These are phyloP conservation scores for Malassezia sympodialis DNA, from an alignment of 1,284 basidiomycete genomes.

Conservation along the genomic window DNA sequence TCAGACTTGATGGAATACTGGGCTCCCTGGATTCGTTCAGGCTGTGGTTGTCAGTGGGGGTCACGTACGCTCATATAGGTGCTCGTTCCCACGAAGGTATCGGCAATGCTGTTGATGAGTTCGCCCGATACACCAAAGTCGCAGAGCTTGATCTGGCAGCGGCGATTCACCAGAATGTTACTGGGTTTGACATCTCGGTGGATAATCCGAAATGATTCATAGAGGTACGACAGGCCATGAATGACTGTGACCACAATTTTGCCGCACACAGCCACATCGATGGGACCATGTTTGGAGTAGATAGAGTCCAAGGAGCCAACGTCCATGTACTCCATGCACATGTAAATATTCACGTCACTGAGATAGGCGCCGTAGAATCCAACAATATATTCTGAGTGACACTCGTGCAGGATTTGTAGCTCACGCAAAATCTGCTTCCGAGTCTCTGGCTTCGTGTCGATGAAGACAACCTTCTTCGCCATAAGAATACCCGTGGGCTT, in stretches of 20 bases:
- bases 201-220: constrained; percentile 97
- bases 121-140: constrained; percentile 98
- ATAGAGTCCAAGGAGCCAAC: constrained; percentile 67
- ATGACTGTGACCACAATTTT: constrained; percentile 86
- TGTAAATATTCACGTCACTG: constrained; percentile 91
- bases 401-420: constrained; percentile 96
- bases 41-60: constrained; percentile 54
- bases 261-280: constrained; percentile 77
- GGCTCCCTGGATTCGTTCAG: constrained; percentile 94
- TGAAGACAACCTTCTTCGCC: constrained; percentile 62
- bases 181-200: constrained; percentile 99
- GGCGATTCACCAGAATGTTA: constrained; percentile 87
- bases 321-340: constrained; percentile 98
- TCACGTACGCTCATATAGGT: constrained; percentile 87
- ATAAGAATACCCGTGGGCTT: constrained; percentile 39
- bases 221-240: constrained; percentile 89
- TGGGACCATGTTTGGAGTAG: constrained; percentile 82
- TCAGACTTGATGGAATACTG: constrained; percentile 96
- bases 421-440: constrained; percentile 95
- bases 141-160: constrained; percentile 92
- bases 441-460: constrained; percentile 93
- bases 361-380: constrained; percentile 94
- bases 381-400: constrained; percentile 82
- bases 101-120: constrained; percentile 94
- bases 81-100: constrained; percentile 96